Evolutionary conservation across 208 protist genomes (phyloP), one percentile per base, ranked within the genome.

Genomic region (Trypanosoma cruzi): DNA sequence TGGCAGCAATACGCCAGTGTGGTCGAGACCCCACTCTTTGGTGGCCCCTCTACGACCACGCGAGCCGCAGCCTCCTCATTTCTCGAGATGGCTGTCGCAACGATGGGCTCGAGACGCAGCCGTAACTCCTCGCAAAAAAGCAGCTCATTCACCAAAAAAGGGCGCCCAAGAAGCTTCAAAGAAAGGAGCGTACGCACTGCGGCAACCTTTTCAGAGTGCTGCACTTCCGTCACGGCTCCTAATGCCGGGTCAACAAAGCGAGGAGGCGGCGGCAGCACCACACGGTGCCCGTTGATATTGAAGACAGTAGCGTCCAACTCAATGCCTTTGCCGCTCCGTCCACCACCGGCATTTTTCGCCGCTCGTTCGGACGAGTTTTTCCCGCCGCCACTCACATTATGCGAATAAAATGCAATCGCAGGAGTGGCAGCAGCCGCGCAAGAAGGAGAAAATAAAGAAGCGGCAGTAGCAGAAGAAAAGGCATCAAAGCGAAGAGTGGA

Each of bases 1-100:
- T 20, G 76, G 72, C 34, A 70, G 69, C 8, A 52, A 64, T 53
- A 90, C 16, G 89, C 84, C 4, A 82, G 58, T 0, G 84, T 72
- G 20, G 79, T 87, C 13, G 85, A 88, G 14, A 90, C 84, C 24
- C 89, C 89, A 46, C 89, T 94, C 22, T 61, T 69, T 6, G 85
- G 75, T 1, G 89, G 89, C 11, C 88, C 88, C n/a, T 82, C 77
- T 13, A 91, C 73, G 4, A 90, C 36, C 1, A 91, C 67, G 26
- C 82, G 73, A 22, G 68, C 31, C 7, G 71, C 65, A 18, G 18
- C 29, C 8, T 31, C 13, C 34, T 46, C 32, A 7, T 18, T 31
- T 18, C 13, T 36, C 29, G 36, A 26, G 10, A 16, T 46, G 4
- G 24, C 22, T 18, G 29, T 18, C 36, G 4, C 53, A 63, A 75